Evolutionary conservation across 192 early-diverging fungal species (phyloP), one percentile per base, ranked within the genome.

Genomic region (Rhizophagus clarus): DNA sequence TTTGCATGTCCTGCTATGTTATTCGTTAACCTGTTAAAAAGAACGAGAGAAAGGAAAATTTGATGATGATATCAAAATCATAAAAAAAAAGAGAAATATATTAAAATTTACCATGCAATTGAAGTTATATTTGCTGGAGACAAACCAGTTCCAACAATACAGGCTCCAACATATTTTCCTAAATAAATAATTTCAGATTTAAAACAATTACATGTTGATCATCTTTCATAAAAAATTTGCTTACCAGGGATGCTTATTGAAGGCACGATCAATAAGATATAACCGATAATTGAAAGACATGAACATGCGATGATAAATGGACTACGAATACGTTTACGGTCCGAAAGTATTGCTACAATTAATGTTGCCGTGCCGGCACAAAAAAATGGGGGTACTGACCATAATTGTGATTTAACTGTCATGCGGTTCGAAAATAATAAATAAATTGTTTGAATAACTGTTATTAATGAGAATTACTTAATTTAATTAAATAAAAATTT

Each of bases 1-100:
- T 95, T 95, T 14, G 89, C 93, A 70, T 93, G 89, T 7, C 92
- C 93, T 61, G 91, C 91, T 66, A 85, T 81, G 73, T 92, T 93
- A 84, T 87, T 93, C 34, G 91, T 91, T 90, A 24, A 89, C 82
- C 20, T 92, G 85, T 61, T 28, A 80, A 76, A 49, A 66, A 71
- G 61, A 87, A 74, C 34, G 81, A 31, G 0, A 75, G 56, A 0
- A 81, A 77, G 40, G n/a, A n/a, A n/a, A n/a, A n/a, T n/a, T 67
- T 14, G 17, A 5, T 22, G 1, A 9, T 84, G 56, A 26, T 79
- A 81, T 34, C 84, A 81, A 56, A 87, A 85, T 22, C 87, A 63
- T 32, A 88, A 78, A 42, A 84, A 40, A 84, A 66, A 11, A 80
- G 83, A 11, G 86, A 84, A 70, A 83, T 34, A 10, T 83, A 79